These are phyloP conservation scores for Tausonia pullulans DNA, from an alignment of 1,284 basidiomycete species.

Conservation along the genomic window DNA sequence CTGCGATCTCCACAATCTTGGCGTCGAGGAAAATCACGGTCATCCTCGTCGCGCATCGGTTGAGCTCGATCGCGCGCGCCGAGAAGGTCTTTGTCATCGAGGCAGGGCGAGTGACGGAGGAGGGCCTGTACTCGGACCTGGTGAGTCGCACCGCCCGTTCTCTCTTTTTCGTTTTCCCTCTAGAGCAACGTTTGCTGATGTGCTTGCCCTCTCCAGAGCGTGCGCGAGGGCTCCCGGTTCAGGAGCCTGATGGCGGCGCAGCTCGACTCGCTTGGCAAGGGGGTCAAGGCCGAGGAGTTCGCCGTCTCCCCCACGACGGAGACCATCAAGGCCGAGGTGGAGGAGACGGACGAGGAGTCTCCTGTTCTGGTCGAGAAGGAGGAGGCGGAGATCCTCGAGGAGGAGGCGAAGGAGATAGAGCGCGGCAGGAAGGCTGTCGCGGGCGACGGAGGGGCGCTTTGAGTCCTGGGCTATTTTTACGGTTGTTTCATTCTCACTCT, in stretches of 20 bases:
- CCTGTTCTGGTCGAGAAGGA: neutral
- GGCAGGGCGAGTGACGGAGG: constrained; percentile 70
- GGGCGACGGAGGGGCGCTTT: no score
- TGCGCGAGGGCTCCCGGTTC: constrained; percentile 59
- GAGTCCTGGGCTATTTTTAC: no score
- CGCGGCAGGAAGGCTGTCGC: constrained; percentile 9
- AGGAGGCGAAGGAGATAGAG: neutral
- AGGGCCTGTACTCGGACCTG: constrained; percentile 69
- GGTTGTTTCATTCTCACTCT: no score
- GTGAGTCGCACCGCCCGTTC: constrained; percentile 34
- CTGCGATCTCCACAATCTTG: constrained; percentile 80
- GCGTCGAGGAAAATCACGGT: constrained; percentile 66
- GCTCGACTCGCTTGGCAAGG: constrained; percentile 36
- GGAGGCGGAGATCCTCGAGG: neutral
- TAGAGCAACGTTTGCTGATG: neutral
- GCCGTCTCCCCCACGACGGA: neutral
- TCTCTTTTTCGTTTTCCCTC: neutral
- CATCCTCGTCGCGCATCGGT: constrained; percentile 74
- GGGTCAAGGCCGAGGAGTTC: neutral
- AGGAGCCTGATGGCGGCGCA: constrained; percentile 76
- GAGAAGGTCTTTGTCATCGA: constrained; percentile 80
- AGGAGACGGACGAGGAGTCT: neutral
- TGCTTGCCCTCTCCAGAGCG: constrained; percentile 38
- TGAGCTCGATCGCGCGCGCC: constrained; percentile 71
- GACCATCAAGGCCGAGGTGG: neutral